Base-by-base conservation (phyloP, 108 stramenopile species). In the Cyclotella sp. region DNA sequence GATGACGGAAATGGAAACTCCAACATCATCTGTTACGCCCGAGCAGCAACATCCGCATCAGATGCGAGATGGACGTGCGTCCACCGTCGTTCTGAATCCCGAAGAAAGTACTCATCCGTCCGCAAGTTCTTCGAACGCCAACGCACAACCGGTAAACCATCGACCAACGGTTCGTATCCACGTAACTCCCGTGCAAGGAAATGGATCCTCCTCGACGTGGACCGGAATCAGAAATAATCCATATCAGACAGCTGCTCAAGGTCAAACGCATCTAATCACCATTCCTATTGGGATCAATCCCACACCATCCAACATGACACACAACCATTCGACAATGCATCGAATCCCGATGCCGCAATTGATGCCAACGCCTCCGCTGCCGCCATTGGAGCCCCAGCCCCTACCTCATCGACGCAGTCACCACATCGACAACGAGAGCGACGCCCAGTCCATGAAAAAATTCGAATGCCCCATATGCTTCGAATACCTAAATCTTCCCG, bases 401-500 rank as follows among this genome's bases (percentile, higher is more conserved):
- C 19, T 46, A 10, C 63, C 63, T 7, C 21, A 64, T 46, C 34
- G 9, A 21, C 45, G 45, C n/a, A 21, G 5, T 13, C 40, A 6
- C 14, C 30, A 3, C n/a, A 8, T 6, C 34, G 10, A 14, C 45
- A 3, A 45, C 63, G 45, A 64, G 0, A 3, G 45, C 10, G 16
- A 44, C 63, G 63, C 44, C 10, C 28, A 26, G 29, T 39, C 62
- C 16, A 13, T 69, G 49, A 76, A 76, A 27, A 73, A 72, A 44
- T 83, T 72, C 44, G 82, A 83, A 59, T 83, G 82, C 47, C 71
- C 82, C 70, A 72, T 83, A 44, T 83, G 82, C 65, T 77, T 68
- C 44, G 84, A 84, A 44, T 72, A 73, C 55, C 81, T 84, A 74
- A 69, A 65, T 19, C 15, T n/a, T 26, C 84, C 84, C 0, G 79